Base-by-base conservation (phyloP, 164 flowering plant species). In the Vitis rotundifolia region DNA sequence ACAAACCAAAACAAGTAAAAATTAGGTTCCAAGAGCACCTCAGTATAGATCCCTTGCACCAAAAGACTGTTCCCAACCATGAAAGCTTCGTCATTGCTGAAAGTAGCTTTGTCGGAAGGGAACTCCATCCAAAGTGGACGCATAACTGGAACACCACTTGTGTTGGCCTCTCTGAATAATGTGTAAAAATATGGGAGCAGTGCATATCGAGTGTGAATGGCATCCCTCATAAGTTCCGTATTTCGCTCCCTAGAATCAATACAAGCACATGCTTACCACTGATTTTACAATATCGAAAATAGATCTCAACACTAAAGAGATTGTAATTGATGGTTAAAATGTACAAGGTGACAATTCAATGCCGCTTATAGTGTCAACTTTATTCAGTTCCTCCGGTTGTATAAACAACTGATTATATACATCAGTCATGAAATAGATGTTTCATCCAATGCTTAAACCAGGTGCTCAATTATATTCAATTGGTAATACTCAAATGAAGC, bases 61-160 rank as follows among this genome's bases (percentile, higher is more conserved):
- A 96, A 72, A 59, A 96, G 79, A 75, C 93, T 80, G 73, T 80
- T 81, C 18, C 99, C 99, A 71, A 96, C 93, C 99, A 96, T 92
- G 81, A 96, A 93, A 59, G 98, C 98, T 68, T 92, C 99, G 66
- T 91, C 98, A 73, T 87, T 96, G 80, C 75, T 84, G 72, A 86
- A 96, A 75, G 98, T 88, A 67, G 86, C 75, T 83, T 91, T 93
- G 72, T 96, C 99, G 59, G 71, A 69, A 62, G 99, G 98, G 78
- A 93, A 96, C 81, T 96, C 99, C 98, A 96, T 91, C 99, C 98
- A 93, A 68, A 96, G 78, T n/a, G 99, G 97, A 19, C 99, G 99
- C 69, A 85, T 69, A 71, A 96, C 90, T 59, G 99, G 99, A 72
- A 87, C 53, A 58, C 99, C 99, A 75, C 64, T 93, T 48, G 77